A percentile compares a stretch with the other conserved stretches of the same genome.
Conservation (phyloP, 2,329 filamentous ascomycete species). For the Pestalotiopsis sp. region DNA sequence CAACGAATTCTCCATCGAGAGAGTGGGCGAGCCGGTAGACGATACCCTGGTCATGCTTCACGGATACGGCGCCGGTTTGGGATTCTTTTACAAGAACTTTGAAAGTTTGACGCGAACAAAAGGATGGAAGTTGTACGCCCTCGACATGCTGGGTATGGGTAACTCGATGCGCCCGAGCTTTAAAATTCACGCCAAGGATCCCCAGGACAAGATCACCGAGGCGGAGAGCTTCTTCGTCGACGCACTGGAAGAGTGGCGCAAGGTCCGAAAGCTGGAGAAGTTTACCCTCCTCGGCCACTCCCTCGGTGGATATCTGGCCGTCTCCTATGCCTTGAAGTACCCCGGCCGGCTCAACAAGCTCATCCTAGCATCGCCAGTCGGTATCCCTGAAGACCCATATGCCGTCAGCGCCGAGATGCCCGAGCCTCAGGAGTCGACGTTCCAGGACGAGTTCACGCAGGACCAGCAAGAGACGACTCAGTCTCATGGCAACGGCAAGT, state of each 20-base stretch:
- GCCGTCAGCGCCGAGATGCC: constrained; percentile 82
- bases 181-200: constrained; percentile 80
- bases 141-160: constrained; percentile 97
- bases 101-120: constrained; percentile 78
- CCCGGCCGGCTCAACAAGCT: constrained; percentile 94
- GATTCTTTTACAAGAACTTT: constrained; percentile 99
- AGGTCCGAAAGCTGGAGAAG: constrained; percentile 83
- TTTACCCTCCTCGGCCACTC: constrained; percentile 95
- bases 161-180: constrained; percentile 84
- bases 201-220: constrained; percentile 79
- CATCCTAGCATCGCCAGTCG: constrained; percentile 91
- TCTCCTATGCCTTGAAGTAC: constrained; percentile 95
- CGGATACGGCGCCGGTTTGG: constrained; percentile 92
- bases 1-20: constrained; percentile 92
- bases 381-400: constrained; percentile 92
- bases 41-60: constrained; percentile 95
- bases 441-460: constrained; percentile 79
- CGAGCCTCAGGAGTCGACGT: constrained; percentile 71
- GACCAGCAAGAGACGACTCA: constrained; percentile 58
- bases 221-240: constrained; percentile 97
- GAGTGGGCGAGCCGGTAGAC: constrained; percentile 76
- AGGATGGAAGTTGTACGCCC: constrained; percentile 87
- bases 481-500: constrained; percentile 32
- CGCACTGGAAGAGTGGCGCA: constrained; percentile 93
- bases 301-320: constrained; percentile 90